Evolutionary conservation across 2,329 filamentous ascomycete species (phyloP).

Genomic region (Macrophomina pseudophaseolina): DNA sequence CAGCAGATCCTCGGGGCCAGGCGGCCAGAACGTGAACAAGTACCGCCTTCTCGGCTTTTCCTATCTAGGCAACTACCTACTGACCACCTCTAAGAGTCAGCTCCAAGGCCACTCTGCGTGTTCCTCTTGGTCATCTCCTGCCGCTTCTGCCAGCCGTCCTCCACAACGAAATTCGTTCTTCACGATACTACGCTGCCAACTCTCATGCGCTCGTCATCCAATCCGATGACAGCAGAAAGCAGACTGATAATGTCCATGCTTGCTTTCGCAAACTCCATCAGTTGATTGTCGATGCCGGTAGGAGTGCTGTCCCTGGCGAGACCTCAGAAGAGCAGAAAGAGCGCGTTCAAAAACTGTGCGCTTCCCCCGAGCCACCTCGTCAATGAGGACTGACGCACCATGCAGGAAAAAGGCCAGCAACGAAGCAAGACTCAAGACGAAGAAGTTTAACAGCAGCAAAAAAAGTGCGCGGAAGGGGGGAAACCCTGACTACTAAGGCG

Average conservation of each 20-base stretch:
- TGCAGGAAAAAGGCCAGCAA: constrained; percentile 62
- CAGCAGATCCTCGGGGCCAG: constrained; percentile 68
- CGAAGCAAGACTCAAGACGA: constrained; percentile 60
- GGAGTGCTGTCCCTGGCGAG: constrained; percentile 62
- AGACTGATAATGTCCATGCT: constrained; percentile 62
- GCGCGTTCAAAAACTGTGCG: constrained; percentile 60
- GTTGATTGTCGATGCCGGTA: constrained; percentile 58
- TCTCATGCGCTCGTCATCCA: constrained; percentile 64
- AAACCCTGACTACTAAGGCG: constrained; percentile 17
- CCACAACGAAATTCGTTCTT: constrained; percentile 57
- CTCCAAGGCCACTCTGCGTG: constrained; percentile 68
- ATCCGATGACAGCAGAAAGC: constrained; percentile 67
- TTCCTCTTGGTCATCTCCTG: constrained; percentile 59
- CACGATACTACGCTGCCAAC: constrained; percentile 61
- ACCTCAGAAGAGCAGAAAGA: constrained; percentile 61
- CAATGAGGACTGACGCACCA: constrained; percentile 32
- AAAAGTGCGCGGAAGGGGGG: constrained; percentile 60
- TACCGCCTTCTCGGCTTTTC: constrained; percentile 41
- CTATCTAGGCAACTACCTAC: constrained; percentile 14
- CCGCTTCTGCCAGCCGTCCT: constrained; percentile 60
- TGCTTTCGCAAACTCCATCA: constrained; percentile 65
- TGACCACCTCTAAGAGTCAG: constrained; percentile 58
- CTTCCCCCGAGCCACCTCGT: constrained; percentile 19
- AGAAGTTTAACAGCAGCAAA: constrained; percentile 67
- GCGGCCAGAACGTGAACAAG: constrained; percentile 74